Conservation (phyloP, 2,329 filamentous ascomycete species). For the Aplosporella prunicola region DNA sequence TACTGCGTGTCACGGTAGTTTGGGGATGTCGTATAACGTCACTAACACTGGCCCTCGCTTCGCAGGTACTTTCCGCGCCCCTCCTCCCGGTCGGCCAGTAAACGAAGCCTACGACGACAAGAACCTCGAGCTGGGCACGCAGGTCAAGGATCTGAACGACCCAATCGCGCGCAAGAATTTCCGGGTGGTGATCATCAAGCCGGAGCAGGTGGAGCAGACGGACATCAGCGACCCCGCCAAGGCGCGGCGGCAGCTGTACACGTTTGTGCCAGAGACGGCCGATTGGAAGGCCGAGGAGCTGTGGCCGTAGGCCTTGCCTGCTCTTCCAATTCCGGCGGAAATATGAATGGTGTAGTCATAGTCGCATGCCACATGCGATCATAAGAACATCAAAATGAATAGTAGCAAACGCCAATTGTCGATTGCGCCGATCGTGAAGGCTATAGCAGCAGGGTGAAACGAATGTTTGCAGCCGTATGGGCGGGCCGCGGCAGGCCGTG, state of each 20-base stretch:
- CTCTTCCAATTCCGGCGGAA: no score
- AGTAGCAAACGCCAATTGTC: no score
- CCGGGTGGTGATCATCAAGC: slow-evolving; percentile 75
- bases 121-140: slow-evolving; percentile 45
- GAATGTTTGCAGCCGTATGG: no score
- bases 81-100: slow-evolving; percentile 39
- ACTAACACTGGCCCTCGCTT: slow-evolving; percentile 47
- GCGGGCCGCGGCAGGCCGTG: no score
- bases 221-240: slow-evolving; percentile 60
- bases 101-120: slow-evolving; percentile 36
- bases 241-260: slow-evolving; percentile 58
- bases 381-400: no score
- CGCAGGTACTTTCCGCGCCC: slow-evolving; percentile 54
- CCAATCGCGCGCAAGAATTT: slow-evolving; percentile 64
- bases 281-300: slow-evolving; percentile 48
- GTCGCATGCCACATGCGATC: no score
- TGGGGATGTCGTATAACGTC: slow-evolving; percentile 3
- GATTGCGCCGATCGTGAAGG: no score
- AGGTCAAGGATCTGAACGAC: slow-evolving; percentile 63
- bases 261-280: slow-evolving; percentile 41
- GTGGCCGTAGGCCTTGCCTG: slow-evolving; percentile 25
- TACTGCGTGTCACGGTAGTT: background rate
- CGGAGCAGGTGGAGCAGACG: slow-evolving; percentile 66
- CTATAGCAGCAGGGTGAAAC: no score
- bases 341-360: no score